These are phyloP conservation scores for Mucor velutinosus DNA, from an alignment of 371 early-diverging fungal species.

Conservation along the genomic window DNA sequence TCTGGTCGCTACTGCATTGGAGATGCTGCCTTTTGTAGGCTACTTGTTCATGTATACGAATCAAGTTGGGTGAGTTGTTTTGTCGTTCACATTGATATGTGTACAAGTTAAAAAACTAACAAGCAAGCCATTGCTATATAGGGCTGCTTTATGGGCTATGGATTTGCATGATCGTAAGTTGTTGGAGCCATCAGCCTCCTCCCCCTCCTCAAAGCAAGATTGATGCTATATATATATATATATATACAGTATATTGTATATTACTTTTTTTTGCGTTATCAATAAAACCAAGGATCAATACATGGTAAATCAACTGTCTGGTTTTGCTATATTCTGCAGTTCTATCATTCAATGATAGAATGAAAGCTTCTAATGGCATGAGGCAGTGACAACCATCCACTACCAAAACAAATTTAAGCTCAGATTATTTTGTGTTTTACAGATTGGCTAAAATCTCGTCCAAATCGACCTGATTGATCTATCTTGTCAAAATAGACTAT, in stretches of 20 bases:
- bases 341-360: no score
- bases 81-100: background rate
- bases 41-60: conserved; percentile 48
- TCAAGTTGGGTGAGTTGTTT: conserved; percentile 35
- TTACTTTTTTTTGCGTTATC: background rate
- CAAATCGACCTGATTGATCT: no score
- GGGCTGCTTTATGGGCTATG: conserved; percentile 48
- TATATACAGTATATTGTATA: background rate
- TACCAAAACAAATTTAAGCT: no score
- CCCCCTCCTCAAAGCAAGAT: background rate
- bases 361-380: no score
- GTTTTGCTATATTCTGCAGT: no score
- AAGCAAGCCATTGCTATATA: background rate
- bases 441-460: no score
- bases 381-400: no score
- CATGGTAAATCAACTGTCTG: no score
- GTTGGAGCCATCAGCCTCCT: conserved; percentile 6
- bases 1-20: conserved; percentile 37
- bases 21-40: conserved; percentile 49
- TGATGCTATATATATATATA: background rate
- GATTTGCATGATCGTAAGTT: conserved; percentile 33
- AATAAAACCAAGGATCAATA: no score
- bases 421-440: no score
- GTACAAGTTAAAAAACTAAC: no score
- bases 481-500: no score